Percentiles rank a stretch among this genome's conserved stretches.
Conservation (phyloP, 805 yeast genomes). For the Gaillardinia entomophila region DNA sequence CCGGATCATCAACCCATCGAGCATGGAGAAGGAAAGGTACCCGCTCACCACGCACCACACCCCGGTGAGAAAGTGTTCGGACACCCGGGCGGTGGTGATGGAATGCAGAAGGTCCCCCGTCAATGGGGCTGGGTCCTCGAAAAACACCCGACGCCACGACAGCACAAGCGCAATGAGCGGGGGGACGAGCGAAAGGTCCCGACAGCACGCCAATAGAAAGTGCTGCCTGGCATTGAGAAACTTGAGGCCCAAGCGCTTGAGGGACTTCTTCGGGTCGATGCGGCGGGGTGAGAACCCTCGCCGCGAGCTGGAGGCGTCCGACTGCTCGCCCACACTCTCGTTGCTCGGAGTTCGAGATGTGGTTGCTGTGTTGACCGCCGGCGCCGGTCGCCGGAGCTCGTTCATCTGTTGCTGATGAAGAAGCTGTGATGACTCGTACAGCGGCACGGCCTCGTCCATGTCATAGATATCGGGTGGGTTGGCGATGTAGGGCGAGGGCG, state of each 20-base stretch:
- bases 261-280: conserved; percentile 12
- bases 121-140: conserved; percentile 1
- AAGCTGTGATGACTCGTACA: conserved; percentile 36
- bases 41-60: conserved; percentile 93
- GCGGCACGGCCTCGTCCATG: conserved; percentile 33
- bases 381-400: conserved; percentile 1
- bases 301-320: not conserved
- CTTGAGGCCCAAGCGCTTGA: conserved; percentile 60
- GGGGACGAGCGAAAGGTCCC: conserved; percentile 71
- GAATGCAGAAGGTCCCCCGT: conserved; percentile 7
- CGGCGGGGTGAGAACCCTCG: conserved; percentile 4
- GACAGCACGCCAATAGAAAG: conserved; percentile 65
- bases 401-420: conserved; percentile 17
- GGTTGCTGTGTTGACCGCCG: conserved; percentile 1
- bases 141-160: conserved; percentile 35
- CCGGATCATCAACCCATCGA: conserved; percentile 86
- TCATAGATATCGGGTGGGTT: conserved; percentile 7
- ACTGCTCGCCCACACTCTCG: not conserved
- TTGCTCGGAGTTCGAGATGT: conserved; percentile 1
- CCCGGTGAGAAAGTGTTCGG: conserved; percentile 77
- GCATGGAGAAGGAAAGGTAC: conserved; percentile 72
- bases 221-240: conserved; percentile 74
- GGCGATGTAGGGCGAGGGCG: not conserved
- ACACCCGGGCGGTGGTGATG: conserved; percentile 57
- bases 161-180: conserved; percentile 50